Evolutionary conservation across 106 monocot genomes (phyloP), one percentile per base, ranked within the genome.

Genomic region (Acanthochlamys bracteata): DNA sequence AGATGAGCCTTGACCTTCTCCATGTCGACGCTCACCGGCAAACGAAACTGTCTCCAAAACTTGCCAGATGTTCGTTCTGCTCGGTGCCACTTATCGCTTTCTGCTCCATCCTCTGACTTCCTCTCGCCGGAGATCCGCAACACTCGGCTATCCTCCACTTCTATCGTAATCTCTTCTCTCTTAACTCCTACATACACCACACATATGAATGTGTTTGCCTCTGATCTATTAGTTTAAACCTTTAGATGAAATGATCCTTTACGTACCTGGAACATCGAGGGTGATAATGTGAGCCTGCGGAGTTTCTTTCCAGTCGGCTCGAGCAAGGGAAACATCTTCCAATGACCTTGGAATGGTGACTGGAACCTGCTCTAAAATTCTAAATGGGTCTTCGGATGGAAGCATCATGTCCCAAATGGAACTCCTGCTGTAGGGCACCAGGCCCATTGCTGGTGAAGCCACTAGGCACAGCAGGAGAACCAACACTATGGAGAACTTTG

Each of bases 1-100:
- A 81, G 53, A 39, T 69, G 72, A 1, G 81, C 81, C 8, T 64
- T 56, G 17, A 81, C 43, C 45, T 20, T 26, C 8, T 73, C 72
- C 68, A 81, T 47, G 58, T 81, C 67, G n/a, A 64, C 63, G 68
- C 46, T 69, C 41, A 59, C 43, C 13, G 81, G 81, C 57, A 81
- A 57, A 67, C 76, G 59, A 72, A 81, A 81, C 64, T 69, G 81
- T 61, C 81, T 61, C 81, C 81, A 81, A 72, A 81, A 81, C 72
- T 73, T 71, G 4, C 81, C 81, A 14, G 66, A 14, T 0, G 66
- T 69, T 47, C 82, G 64, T 69, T 76, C 82, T 0, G 76, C 68
- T 4, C 82, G 46, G 65, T 77, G 76, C 77, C 82, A 76, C 66
- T 66, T 73, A 59, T 76, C 80, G 7, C 72, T 72, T 21, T 75